phyloP scores from a whole-genome alignment of 1,139 yeast genomes.

The Wickerhamomyces sp. region DNA sequence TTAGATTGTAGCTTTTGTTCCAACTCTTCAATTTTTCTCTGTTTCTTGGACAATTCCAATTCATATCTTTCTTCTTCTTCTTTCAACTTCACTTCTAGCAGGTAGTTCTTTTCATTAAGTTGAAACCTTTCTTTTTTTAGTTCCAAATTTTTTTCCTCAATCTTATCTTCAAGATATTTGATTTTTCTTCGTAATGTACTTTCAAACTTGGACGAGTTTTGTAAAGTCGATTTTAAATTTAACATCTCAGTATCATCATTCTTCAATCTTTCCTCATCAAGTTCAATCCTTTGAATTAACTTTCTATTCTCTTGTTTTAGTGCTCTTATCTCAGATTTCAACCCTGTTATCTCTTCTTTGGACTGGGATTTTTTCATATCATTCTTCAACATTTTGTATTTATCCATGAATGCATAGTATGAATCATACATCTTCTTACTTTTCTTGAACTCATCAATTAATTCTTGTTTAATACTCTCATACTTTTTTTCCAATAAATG shows the following conservation, averaged over 20 bases:
- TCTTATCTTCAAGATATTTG: slow-evolving; percentile 22
- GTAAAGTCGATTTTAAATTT: slow-evolving; percentile 11
- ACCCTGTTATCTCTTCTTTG: background rate
- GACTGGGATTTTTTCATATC: slow-evolving; percentile 7
- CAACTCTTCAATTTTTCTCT: slow-evolving; percentile 20
- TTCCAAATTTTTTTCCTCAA: slow-evolving; percentile 17
- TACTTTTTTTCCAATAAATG: slow-evolving; percentile 26
- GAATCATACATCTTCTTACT: slow-evolving; percentile 30
- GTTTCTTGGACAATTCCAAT: slow-evolving; percentile 14
- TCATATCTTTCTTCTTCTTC: slow-evolving; percentile 19
- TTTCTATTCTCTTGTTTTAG: slow-evolving; percentile 14
- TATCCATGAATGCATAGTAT: slow-evolving; percentile 37
- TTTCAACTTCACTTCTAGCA: slow-evolving; percentile 21
- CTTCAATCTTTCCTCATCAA: slow-evolving; percentile 5
- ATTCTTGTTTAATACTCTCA: slow-evolving; percentile 29
- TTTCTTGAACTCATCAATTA: slow-evolving; percentile 28
- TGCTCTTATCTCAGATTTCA: slow-evolving; percentile 7
- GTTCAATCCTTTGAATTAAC: slow-evolving; percentile 9
- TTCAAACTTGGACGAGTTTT: slow-evolving; percentile 15
- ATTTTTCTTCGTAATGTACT: slow-evolving; percentile 18
- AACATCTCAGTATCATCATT: slow-evolving; percentile 11
- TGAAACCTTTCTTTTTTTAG: slow-evolving; percentile 23
- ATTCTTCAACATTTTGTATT: slow-evolving; percentile 36
- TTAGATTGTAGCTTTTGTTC: slow-evolving; percentile 8
- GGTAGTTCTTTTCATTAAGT: slow-evolving; percentile 20